Base-by-base conservation (phyloP, 805 yeast genomes). In the Isabelozyma rhagii region DNA sequence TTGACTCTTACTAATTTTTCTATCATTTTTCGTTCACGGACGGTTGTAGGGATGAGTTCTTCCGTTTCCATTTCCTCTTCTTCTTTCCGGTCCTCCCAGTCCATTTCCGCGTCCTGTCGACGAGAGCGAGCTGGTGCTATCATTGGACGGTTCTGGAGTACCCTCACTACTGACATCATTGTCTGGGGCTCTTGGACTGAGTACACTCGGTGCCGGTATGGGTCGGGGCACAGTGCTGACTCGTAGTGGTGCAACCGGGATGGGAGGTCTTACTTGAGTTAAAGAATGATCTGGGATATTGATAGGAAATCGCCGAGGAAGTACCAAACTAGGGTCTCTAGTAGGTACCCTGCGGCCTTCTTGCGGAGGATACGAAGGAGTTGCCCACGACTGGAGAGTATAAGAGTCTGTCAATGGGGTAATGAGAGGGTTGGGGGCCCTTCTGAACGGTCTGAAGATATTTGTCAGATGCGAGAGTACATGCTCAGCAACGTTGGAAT, bases 391-490 rank as follows among this genome's bases (percentile, higher is more conserved):
- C 48, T 71, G 77, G 14, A 55, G 63, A 56, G 70, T 65, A 44
- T 57, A 63, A 4, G 71, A 59, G 53, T 72, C 77, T 2, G 75
- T 71, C 27, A 72, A 59, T 5, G 78, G 76, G 0, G 74, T 71
- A 17, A 72, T 59, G 3, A 57, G 14, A 7, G 74, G 69, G 47
- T 63, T 66, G 51, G 61, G 62, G 1, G 75, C 71, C 47, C 74
- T 61, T 49, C 69, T 60, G 47, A 53, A 62, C 2, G 77, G 78
- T 44, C 60, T 62, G 54, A 73, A 72, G 14, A 72, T 63, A 49
- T 72, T 69, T 2, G 77, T 71, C 47, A 68, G 66, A 48, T 59
- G 55, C 43, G 60, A 51, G 39, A 57, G 47, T 27, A 73, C 46
- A 50, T 67, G 71, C 29, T 59, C 53, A 41, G 61, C 51, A 13